Evolutionary conservation across 2,329 filamentous ascomycete species (phyloP).

Genomic region (Fusarium piperis): DNA sequence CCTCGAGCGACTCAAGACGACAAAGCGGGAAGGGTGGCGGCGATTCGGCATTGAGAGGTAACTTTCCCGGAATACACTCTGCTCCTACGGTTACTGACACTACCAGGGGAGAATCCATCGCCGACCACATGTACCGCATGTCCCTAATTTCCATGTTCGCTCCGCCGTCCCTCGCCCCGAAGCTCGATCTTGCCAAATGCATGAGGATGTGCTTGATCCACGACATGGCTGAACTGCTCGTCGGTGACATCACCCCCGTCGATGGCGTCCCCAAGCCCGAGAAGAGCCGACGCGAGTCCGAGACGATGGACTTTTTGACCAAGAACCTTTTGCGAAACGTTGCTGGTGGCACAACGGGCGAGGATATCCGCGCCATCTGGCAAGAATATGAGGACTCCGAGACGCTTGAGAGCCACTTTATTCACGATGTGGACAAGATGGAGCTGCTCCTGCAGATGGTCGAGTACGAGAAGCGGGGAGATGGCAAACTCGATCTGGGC

Average conservation of each 20-base stretch:
- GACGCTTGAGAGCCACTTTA: slow-evolving; percentile 86
- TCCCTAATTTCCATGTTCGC: slow-evolving; percentile 94
- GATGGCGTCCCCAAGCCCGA: slow-evolving; percentile 87
- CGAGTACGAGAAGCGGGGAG: slow-evolving; percentile 84
- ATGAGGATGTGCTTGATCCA: slow-evolving; percentile 96
- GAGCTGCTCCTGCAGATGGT: slow-evolving; percentile 95
- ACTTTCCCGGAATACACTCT: not conserved
- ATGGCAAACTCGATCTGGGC: slow-evolving; percentile 76
- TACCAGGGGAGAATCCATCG: slow-evolving; percentile 83
- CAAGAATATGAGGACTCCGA: slow-evolving; percentile 92
- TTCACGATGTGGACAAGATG: slow-evolving; percentile 98
- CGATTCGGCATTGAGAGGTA: slow-evolving; percentile 79
- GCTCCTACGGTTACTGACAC: not conserved
- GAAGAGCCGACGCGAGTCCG: slow-evolving; percentile 86
- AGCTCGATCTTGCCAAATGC: slow-evolving; percentile 82
- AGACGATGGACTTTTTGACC: slow-evolving; percentile 93
- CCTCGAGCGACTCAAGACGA: slow-evolving; percentile 93
- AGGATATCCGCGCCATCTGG: slow-evolving; percentile 83
- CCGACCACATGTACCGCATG: slow-evolving; percentile 99
- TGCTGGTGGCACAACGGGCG: slow-evolving; percentile 73
- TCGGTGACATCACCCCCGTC: slow-evolving; percentile 95
- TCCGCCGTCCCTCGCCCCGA: slow-evolving; percentile 75
- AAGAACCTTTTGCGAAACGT: slow-evolving; percentile 77
- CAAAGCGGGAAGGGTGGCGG: slow-evolving; percentile 94
- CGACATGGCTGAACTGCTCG: slow-evolving; percentile 95